Evolutionary conservation across 441 rosid species (phyloP).

Genomic region (Aquilaria agallochum): DNA sequence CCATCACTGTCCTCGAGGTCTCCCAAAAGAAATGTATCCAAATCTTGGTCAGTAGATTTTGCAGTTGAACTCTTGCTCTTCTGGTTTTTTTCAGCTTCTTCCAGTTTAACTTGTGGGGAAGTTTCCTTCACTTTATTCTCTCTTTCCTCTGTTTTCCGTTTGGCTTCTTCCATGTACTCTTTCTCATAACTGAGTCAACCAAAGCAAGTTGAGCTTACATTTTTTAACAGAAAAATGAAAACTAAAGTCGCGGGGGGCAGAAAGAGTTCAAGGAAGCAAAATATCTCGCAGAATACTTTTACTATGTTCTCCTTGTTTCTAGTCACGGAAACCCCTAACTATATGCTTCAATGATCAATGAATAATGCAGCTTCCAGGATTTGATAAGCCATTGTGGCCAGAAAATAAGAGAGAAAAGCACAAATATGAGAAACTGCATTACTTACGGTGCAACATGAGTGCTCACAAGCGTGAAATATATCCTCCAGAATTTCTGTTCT

Average conservation of each 20-base stretch:
- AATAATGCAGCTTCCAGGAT: no score
- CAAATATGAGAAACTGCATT: not conserved
- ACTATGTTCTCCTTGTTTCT: no score
- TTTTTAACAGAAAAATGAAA: no score
- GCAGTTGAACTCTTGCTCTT: slow-evolving; percentile 36
- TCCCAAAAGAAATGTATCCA: slow-evolving; percentile 63
- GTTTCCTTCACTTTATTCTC: slow-evolving; percentile 36
- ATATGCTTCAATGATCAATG: no score
- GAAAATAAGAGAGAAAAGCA: no score
- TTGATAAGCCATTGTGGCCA: no score
- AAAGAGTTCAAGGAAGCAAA: no score
- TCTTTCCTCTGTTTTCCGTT: slow-evolving; percentile 45
- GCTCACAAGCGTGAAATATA: slow-evolving; percentile 66
- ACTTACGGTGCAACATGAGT: slow-evolving; percentile 67
- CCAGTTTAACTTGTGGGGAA: slow-evolving; percentile 19
- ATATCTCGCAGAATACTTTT: no score
- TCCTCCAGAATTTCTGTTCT: slow-evolving; percentile 68
- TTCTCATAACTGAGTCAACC: slow-evolving; percentile 42
- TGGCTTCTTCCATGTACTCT: slow-evolving; percentile 51
- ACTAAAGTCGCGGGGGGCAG: not conserved
- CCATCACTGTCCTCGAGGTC: slow-evolving; percentile 69
- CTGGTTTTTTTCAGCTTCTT: slow-evolving; percentile 25
- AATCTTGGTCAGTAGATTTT: slow-evolving; percentile 49
- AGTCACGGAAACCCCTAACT: no score
- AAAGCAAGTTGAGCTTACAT: not conserved